Conservation (phyloP, 176 grass and related monocot species). For the Cenchrus americanus region DNA sequence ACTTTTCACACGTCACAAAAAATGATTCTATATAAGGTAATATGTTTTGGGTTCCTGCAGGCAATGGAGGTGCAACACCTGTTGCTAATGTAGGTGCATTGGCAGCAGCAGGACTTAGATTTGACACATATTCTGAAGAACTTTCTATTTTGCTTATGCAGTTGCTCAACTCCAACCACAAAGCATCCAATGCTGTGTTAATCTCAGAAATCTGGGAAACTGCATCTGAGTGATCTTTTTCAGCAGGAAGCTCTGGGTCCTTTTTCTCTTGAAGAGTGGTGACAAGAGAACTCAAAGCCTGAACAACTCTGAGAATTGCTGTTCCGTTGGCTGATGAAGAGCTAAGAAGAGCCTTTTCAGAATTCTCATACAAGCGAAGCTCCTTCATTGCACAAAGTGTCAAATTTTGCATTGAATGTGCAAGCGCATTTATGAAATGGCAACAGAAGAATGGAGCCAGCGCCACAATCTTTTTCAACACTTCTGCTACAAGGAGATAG, state of each 20-base stretch:
- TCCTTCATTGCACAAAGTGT: constrained; percentile 82
- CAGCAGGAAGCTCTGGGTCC: constrained; percentile 49
- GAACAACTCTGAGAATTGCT: constrained; percentile 90
- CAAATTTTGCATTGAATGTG: constrained; percentile 82
- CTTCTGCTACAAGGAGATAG: constrained; percentile 88
- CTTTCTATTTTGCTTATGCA: constrained; percentile 98
- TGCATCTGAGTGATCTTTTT: constrained; percentile 69
- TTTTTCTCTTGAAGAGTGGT: constrained; percentile 79
- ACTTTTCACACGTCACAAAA: constrained; percentile 94
- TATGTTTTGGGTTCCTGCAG: constrained; percentile 95
- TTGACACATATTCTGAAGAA: constrained; percentile 71
- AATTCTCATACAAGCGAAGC: constrained; percentile 72
- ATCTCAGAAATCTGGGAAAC: constrained; percentile 82
- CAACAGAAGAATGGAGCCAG: constrained; percentile 81
- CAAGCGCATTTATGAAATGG: constrained; percentile 93
- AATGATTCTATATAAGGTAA: constrained; percentile 98
- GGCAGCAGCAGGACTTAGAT: constrained; percentile 56
- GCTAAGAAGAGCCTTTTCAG: constrained; percentile 93
- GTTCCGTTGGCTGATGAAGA: constrained; percentile 94
- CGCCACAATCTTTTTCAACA: constrained; percentile 92
- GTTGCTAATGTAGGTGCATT: constrained; percentile 62
- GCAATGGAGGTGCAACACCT: constrained; percentile 77
- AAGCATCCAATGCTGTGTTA: constrained; percentile 74
- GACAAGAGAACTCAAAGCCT: constrained; percentile 96
- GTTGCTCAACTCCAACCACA: constrained; percentile 95